A percentile compares a stretch with the other conserved stretches of the same genome.
Conservation (phyloP, 805 yeast species). For the Wilhelminamyces savonicus region DNA sequence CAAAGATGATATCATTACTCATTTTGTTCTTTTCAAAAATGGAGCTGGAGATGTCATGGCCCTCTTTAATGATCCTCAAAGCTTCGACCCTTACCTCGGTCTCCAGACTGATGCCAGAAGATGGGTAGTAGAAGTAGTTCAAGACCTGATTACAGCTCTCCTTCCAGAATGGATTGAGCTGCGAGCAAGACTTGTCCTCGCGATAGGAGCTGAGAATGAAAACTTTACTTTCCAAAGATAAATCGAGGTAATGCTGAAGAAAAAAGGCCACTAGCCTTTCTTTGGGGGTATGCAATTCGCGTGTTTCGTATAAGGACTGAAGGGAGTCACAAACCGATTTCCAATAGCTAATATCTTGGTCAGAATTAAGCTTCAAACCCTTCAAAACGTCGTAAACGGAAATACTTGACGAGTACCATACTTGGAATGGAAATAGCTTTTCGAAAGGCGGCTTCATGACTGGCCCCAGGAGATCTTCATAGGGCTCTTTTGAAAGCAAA, state of each 20-base stretch:
- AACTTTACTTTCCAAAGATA: slow-evolving; percentile 32
- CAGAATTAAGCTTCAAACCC: slow-evolving; percentile 14
- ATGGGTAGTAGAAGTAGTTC: slow-evolving; percentile 33
- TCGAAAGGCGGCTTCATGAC: slow-evolving; percentile 17
- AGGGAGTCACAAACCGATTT: slow-evolving; percentile 29
- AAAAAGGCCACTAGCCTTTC: slow-evolving; percentile 38
- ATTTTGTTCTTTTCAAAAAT: slow-evolving; percentile 22
- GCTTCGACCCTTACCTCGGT: slow-evolving; percentile 22
- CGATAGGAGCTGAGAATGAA: slow-evolving; percentile 44
- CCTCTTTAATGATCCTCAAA: slow-evolving; percentile 28
- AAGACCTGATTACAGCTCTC: slow-evolving; percentile 39
- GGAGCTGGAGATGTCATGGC: slow-evolving; percentile 27
- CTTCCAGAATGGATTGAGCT: slow-evolving; percentile 47
- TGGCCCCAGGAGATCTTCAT: slow-evolving; percentile 12
- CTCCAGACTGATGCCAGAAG: slow-evolving; percentile 6
- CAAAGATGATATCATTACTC: slow-evolving; percentile 25
- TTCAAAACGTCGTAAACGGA: slow-evolving; percentile 37
- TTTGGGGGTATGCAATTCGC: slow-evolving; percentile 36
- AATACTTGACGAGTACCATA: slow-evolving; percentile 33
- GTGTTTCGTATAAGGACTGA: slow-evolving; percentile 21
- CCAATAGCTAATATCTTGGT: slow-evolving; percentile 25
- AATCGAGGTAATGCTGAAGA: slow-evolving; percentile 25
- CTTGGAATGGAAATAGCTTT: slow-evolving; percentile 29
- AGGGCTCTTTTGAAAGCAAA: slow-evolving; percentile 24
- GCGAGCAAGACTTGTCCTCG: slow-evolving; percentile 47